Evolutionary conservation across 1,284 basidiomycete genomes (phyloP), one percentile per base, ranked within the genome.

Genomic region (Ustilago shanxiensis): DNA sequence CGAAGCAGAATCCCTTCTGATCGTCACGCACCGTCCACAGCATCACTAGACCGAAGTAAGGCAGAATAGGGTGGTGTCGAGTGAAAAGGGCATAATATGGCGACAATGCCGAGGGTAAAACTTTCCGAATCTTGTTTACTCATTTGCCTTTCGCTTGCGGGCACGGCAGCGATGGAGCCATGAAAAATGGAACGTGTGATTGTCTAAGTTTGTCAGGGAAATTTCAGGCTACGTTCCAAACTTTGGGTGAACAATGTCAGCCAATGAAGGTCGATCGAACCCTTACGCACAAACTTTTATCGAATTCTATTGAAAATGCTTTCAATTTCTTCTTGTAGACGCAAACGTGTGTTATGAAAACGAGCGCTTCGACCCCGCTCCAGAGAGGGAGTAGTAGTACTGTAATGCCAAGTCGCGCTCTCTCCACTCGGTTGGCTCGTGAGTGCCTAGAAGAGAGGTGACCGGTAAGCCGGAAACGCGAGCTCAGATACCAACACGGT

Each of bases 61-160:
- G 24, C 45, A 28, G 45, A 26, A 7, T 7, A 20, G 28, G 45
- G 28, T 22, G 28, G 45, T 49, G 45, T 22, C 24, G 45, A 10
- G 35, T 3, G 35, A 7, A 37, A 37, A 9, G 14, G 35, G 35
- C 35, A 8, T 14, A 14, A 37, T 37, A 37, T 49, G 47, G 47
- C 47, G 47, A 49, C 47, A 49, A 49, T 49, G 47, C 26, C 47
- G 24, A 49, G 47, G 6, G 47, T 49, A 49, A 49, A 49, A 49
- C 22, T 49, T 49, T 49, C 24, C 47, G 14, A 13, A 26, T 24
- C 47, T 14, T 45, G 16, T 22, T 9, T 20, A 20, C 18, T 45
- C 10, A 14, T 37, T 37, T 37, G 14, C 22, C 16, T 45, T 22
- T 45, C 44, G 18, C 13, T 20, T 45, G 18, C 44, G n/a, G n/a